Evolutionary conservation across 2,329 filamentous ascomycete species (phyloP), one percentile per base, ranked within the genome.

Genomic region (Aspergillus chevalieri): DNA sequence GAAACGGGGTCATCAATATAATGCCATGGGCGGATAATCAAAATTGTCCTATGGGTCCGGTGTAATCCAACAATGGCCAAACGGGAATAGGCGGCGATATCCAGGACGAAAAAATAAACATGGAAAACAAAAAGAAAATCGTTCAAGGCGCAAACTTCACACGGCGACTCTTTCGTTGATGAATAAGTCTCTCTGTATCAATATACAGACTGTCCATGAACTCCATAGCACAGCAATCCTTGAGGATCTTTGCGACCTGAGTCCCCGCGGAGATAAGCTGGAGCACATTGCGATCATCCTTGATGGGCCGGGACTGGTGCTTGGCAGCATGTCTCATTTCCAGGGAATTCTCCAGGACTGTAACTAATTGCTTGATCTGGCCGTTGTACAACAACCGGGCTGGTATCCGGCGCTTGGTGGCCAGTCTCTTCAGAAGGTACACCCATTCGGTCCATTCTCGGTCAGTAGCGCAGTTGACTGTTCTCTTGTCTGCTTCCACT

Each of bases 371-470:
- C 73, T 92, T 93, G 72, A 94, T 94, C 72, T 94, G 89, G 52
- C 87, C 87, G 66, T 93, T 88, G 75, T 92, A 93, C 41, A 94
- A 75, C 17, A 93, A 86, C 49, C 88, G 79, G 43, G 89, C 87
- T 5, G 89, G 89, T 58, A 94, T 92, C 54, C 89, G 83, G 57
- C 89, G 81, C 74, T 92, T 93, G 30, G 89, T 94, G 28, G 89
- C 89, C 51, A 94, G 79, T 45, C 88, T 80, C 72, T 93, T 93
- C 58, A 94, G 77, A 51, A 94, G 79, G 68, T 91, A 89, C 49
- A 92, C 89, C 89, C 89, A 94, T 72, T 94, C 89, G 43, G 87
- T 92, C 89, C 89, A 94, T 68, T 93, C 89, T 54, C 87, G 80
- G 70, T 91, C 87, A 62, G 84, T 83, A 28, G 87, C 83, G 43